phyloP scores from a whole-genome alignment of 1,139 yeast species.

The Geotrichum fermentans region DNA sequence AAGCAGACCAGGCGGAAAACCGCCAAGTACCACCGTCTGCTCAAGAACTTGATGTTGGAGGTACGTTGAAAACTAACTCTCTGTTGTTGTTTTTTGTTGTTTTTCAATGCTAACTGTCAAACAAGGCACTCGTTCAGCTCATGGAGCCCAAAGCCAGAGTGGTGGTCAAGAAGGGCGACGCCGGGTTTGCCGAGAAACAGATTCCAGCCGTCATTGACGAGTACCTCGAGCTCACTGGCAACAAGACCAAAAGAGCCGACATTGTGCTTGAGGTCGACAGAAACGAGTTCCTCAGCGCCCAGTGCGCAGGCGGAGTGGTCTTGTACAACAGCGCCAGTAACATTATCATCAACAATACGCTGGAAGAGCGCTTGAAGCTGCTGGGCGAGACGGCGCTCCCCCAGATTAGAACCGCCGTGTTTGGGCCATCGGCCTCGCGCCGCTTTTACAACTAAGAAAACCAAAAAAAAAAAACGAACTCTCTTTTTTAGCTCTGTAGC shows the following conservation, averaged over 20 bases:
- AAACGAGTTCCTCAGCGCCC: slow-evolving; percentile 51
- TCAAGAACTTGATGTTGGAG: slow-evolving; percentile 79
- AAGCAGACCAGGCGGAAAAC: slow-evolving; percentile 48
- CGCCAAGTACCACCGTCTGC: slow-evolving; percentile 59
- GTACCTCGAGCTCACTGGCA: slow-evolving; percentile 48
- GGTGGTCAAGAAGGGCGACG: slow-evolving; percentile 17
- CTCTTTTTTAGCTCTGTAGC: too few relatives aligned
- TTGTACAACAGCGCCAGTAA: slow-evolving; percentile 67
- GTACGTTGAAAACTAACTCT: slow-evolving; percentile 29
- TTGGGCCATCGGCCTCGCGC: slow-evolving; percentile 82
- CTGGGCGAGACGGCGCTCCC: slow-evolving; percentile 85
- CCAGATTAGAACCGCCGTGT: slow-evolving; percentile 48
- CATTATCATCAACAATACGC: slow-evolving; percentile 85
- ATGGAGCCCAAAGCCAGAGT: slow-evolving; percentile 69
- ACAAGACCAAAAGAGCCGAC: slow-evolving; percentile 15
- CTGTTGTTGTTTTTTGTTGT: neutral
- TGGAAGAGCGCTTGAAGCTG: slow-evolving; percentile 86
- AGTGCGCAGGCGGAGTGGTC: slow-evolving; percentile 79
- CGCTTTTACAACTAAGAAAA: slow-evolving; percentile 71
- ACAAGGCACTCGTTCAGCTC: slow-evolving; percentile 45
- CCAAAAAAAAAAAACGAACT: neutral
- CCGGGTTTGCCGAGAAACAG: slow-evolving; percentile 58
- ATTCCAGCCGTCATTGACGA: slow-evolving; percentile 56
- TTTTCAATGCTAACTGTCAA: neutral
- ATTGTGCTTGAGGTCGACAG: slow-evolving; percentile 48